Base-by-base conservation (phyloP, 805 yeast genomes). In the Metschnikowia orientalis region DNA sequence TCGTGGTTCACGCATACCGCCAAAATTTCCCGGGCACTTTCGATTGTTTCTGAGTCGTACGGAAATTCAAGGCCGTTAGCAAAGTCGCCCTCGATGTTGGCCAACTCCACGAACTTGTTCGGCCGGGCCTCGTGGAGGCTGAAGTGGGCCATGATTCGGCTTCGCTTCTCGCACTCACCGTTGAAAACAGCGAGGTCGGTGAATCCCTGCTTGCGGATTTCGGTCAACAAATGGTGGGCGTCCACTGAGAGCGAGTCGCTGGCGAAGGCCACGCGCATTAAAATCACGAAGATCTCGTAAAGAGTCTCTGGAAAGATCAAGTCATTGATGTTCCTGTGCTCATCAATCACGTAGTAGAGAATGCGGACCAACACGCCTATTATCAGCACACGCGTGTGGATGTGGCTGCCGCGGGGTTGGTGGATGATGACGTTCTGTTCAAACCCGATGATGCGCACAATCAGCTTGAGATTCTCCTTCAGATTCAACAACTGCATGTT, bases 1-100 rank as follows among this genome's bases (percentile, higher is more conserved):
- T 82, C 88, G 48, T 79, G 79, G 4, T 86, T 81, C 8, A 79
- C 72, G 38, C 79, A 76, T 17, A 71, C 67, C 38, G 79, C 86
- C 34, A 87, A 60, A 12, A 86, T 71, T 41, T 79, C 84, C 41
- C 86, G 65, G 0, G 94, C 80, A 49, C 80, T 60, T 41, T 79
- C 86, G 23, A 81, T 75, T 3, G 77, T 75, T 37, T 74, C 78
- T 36, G 67, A 73, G 35, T 75, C 79, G 48, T 78, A 80, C 5
- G 76, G 71, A 38, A 77, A 69, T 48, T 79, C 85, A 9, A 77
- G 50, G 1, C 85, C 85, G 48, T 79, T 77, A 30, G 77, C 64
- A 29, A 60, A 57, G 6, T 65, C 67, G 31, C 64, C 54, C 44
- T 71, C 75, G 4, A 38, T 38, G 16, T 26, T 32, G 16, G 41